A percentile compares a stretch with the other conserved stretches of the same genome.
Conservation (phyloP, 164 flowering plant species). For the Nelumbo lutea region DNA sequence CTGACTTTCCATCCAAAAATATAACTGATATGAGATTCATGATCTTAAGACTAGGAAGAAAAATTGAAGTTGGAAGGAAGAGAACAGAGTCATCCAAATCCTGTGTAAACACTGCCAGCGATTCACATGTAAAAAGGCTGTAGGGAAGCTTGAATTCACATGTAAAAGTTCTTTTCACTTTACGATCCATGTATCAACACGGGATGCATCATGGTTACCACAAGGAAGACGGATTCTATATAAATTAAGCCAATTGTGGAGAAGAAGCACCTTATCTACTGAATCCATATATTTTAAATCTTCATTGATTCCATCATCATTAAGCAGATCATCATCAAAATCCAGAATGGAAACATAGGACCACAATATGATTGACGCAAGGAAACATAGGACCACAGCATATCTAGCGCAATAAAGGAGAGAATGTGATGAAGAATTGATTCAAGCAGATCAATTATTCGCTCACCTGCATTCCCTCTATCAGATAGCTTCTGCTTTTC, state of each 20-base stretch:
- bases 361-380: background rate
- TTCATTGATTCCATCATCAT: background rate
- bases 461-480: too few relatives aligned
- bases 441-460: background rate
- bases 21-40: conserved; percentile 12
- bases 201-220: background rate
- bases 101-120: conserved; percentile 9
- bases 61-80: conserved; percentile 11
- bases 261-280: background rate
- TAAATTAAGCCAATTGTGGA: too few relatives aligned
- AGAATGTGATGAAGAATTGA: background rate
- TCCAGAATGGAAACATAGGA: background rate
- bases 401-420: background rate
- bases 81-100: conserved; percentile 1
- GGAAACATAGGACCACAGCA: background rate
- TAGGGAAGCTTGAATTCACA: conserved; percentile 10
- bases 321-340: background rate
- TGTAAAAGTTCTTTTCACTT: conserved; percentile 18
- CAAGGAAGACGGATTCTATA: background rate
- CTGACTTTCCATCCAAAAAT: conserved; percentile 7
- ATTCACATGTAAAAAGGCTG: conserved; percentile 8
- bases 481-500: too few relatives aligned
- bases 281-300: background rate
- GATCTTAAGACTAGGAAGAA: conserved; percentile 16
- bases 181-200: conserved; percentile 1